A percentile compares a stretch with the other conserved stretches of the same genome.
These are phyloP conservation scores for Skeletonema tropicum DNA, from an alignment of 108 stramenopile genomes.

Conservation along the genomic window DNA sequence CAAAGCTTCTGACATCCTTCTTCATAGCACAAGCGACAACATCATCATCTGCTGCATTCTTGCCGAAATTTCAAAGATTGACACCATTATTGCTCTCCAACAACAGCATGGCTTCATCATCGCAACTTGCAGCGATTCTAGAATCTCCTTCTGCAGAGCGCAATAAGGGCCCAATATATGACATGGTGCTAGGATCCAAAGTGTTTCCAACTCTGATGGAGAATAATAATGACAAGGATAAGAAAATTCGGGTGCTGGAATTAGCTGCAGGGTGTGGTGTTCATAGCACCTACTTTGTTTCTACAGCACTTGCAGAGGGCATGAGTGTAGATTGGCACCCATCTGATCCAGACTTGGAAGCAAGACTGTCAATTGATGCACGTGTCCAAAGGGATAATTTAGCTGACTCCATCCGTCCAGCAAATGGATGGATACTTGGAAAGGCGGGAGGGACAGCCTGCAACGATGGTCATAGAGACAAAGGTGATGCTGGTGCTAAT, in stretches of 20 bases:
- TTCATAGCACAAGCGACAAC: neutral
- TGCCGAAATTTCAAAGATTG: neutral
- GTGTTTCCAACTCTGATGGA: constrained; percentile 41
- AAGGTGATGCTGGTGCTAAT: constrained; percentile 11
- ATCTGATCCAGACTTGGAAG: constrained; percentile 34
- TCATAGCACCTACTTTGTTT: constrained; percentile 56
- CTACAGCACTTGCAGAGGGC: neutral
- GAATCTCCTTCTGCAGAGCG: constrained; percentile 83
- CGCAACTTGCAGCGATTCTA: constrained; percentile 22
- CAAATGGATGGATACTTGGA: constrained; percentile 31
- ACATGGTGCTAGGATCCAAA: constrained; percentile 46
- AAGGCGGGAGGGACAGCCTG: constrained; percentile 22
- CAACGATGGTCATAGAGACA: constrained; percentile 24
- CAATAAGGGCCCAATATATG: constrained; percentile 82
- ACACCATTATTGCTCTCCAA: neutral
- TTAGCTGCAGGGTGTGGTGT: constrained; percentile 77
- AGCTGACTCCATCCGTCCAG: neutral
- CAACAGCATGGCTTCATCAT: neutral
- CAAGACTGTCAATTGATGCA: constrained; percentile 32
- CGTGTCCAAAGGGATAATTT: constrained; percentile 14
- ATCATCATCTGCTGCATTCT: neutral
- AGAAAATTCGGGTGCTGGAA: constrained; percentile 53
- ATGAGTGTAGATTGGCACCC: constrained; percentile 31
- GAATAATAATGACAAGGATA: constrained; percentile 1
- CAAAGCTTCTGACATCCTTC: constrained; percentile 1